Evolutionary conservation across 2,329 filamentous ascomycete species (phyloP).

Genomic region (Fusarium azukiicola): DNA sequence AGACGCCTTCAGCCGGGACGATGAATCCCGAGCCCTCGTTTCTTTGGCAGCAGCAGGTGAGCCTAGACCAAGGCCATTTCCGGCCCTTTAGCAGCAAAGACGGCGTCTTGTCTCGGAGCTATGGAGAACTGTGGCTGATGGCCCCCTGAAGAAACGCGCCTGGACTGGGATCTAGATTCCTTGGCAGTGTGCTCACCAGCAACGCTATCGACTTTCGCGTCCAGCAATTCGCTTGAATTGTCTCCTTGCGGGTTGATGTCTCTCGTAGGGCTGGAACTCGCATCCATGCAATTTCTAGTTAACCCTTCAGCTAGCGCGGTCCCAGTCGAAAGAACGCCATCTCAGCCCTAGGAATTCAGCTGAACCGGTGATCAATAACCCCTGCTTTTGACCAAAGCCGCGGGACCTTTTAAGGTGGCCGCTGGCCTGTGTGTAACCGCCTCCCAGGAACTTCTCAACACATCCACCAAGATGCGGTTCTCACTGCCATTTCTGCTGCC

Average conservation of each 20-base stretch:
- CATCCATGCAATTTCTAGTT: background rate
- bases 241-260: background rate
- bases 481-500: background rate
- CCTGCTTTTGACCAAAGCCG: background rate
- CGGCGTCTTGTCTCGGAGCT: background rate
- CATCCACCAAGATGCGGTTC: background rate
- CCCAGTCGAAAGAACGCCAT: background rate
- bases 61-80: background rate
- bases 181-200: background rate
- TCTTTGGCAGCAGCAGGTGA: background rate
- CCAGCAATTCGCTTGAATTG: background rate
- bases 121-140: slow-evolving; percentile 7
- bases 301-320: background rate
- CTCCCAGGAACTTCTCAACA: background rate
- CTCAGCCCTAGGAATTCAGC: slow-evolving; percentile 8
- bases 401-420: background rate
- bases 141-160: background rate
- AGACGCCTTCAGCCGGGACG: background rate
- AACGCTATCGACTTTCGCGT: background rate
- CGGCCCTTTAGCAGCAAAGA: background rate
- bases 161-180: slow-evolving; percentile 8
- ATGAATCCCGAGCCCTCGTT: background rate
- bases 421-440: accelerated
- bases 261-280: background rate
- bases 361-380: background rate